A percentile compares a stretch with the other conserved stretches of the same genome.
phyloP scores from a whole-genome alignment of 225 moss, liverwort and hornwort species.

The Sphagnum tenellum region DNA sequence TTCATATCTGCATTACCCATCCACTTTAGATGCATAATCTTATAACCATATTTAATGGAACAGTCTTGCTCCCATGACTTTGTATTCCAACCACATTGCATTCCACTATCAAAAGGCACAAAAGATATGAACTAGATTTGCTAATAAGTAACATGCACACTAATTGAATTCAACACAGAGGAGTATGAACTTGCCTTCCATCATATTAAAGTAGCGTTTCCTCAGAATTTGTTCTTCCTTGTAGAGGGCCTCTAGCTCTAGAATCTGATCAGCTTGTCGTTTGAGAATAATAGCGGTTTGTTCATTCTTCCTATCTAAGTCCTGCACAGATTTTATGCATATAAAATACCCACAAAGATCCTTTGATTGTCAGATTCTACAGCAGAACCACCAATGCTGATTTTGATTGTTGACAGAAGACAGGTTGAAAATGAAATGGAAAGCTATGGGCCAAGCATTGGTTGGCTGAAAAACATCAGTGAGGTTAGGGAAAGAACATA shows the following conservation, averaged over 20 bases:
- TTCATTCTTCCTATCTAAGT: constrained; percentile 89
- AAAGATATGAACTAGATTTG: too few relatives aligned
- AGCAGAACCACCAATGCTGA: too few relatives aligned
- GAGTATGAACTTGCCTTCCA: constrained; percentile 53
- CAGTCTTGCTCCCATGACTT: neutral
- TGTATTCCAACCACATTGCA: too few relatives aligned
- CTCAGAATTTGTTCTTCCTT: constrained; percentile 91
- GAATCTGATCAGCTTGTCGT: constrained; percentile 80
- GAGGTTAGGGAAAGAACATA: too few relatives aligned
- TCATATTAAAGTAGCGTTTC: constrained; percentile 93
- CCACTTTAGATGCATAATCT: neutral
- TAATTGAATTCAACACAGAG: too few relatives aligned
- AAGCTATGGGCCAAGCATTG: too few relatives aligned
- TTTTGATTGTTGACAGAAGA: too few relatives aligned
- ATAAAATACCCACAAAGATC: neutral
- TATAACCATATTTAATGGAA: neutral
- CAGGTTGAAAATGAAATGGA: too few relatives aligned
- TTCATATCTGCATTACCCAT: constrained; percentile 64
- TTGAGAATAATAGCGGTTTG: constrained; percentile 88
- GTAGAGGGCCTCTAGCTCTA: constrained; percentile 75
- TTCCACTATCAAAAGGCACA: too few relatives aligned
- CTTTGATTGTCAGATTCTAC: too few relatives aligned
- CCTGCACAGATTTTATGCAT: constrained; percentile 29
- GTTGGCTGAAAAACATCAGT: too few relatives aligned
- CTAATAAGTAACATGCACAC: too few relatives aligned